These are phyloP conservation scores for Rhizophlyctis rosea DNA, from an alignment of 192 early-diverging fungal genomes.

Conservation along the genomic window DNA sequence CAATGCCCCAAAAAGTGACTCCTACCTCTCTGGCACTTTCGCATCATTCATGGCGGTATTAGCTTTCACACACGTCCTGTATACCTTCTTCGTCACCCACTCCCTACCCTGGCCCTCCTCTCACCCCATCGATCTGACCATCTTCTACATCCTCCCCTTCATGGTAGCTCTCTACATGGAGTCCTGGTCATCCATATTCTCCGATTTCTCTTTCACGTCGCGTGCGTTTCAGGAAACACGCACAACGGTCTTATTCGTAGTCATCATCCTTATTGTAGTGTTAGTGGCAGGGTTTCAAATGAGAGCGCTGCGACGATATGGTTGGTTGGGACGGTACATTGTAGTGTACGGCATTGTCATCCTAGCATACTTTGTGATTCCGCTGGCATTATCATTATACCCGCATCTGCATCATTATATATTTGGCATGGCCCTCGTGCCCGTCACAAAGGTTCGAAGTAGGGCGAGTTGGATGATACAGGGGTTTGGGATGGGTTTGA, in stretches of 20 bases:
- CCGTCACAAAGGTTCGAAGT: background rate
- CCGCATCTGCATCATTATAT: constrained; percentile 34
- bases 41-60: constrained; percentile 20
- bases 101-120: constrained; percentile 15
- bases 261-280: constrained; percentile 19
- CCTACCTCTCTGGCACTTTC: constrained; percentile 12
- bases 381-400: constrained; percentile 18
- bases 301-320: constrained; percentile 23
- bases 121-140: constrained; percentile 23
- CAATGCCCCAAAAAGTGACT: constrained; percentile 21
- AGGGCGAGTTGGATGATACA: background rate
- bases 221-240: constrained; percentile 27
- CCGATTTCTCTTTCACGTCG: constrained; percentile 27
- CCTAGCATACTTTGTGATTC: constrained; percentile 26
- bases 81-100: constrained; percentile 8
- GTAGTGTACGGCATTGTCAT: constrained; percentile 16
- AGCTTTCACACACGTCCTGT: constrained; percentile 24
- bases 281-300: constrained; percentile 9
- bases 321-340: constrained; percentile 23
- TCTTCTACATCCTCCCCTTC: constrained; percentile 20
- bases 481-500: background rate
- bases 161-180: constrained; percentile 35
- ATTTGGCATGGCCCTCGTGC: constrained; percentile 1
- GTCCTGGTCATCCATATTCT: constrained; percentile 18
- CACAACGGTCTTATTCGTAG: constrained; percentile 16